These are phyloP conservation scores for Beverwykella pulmonaria DNA, from an alignment of 495 filamentous ascomycete genomes.

Conservation along the genomic window DNA sequence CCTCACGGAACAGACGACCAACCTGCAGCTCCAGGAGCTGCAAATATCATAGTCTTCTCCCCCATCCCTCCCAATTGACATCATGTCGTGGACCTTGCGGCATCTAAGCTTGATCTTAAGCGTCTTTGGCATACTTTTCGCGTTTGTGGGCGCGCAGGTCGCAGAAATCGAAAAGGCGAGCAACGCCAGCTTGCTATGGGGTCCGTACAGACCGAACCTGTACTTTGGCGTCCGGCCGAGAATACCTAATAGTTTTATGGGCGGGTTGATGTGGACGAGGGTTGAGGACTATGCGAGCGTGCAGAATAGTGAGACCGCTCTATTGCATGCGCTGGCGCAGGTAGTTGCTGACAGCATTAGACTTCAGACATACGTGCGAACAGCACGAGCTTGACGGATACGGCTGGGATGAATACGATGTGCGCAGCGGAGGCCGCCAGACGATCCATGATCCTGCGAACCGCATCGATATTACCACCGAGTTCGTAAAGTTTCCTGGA, in stretches of 20 bases:
- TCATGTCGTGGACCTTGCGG: conserved; percentile 2
- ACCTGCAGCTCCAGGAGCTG: not conserved
- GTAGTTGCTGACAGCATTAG: conserved; percentile 50
- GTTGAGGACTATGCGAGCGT: conserved; percentile 78
- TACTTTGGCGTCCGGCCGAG: conserved; percentile 93
- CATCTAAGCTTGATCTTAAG: not conserved
- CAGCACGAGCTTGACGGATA: conserved; percentile 96
- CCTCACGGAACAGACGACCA: not conserved
- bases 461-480: conserved; percentile 83
- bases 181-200: conserved; percentile 92
- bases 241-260: conserved; percentile 80
- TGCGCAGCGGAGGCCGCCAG: conserved; percentile 80
- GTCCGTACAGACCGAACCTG: conserved; percentile 90
- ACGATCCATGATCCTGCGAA: conserved; percentile 88
- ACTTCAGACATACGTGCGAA: conserved; percentile 91
- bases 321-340: not conserved
- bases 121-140: conserved; percentile 8
- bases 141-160: conserved; percentile 27
- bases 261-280: conserved; percentile 87
- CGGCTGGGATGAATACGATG: conserved; percentile 96
- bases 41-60: not conserved
- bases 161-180: conserved; percentile 54
- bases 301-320: conserved; percentile 70
- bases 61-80: not conserved
- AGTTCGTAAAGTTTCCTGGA: conserved; percentile 90